Conservation (phyloP, 2,329 filamentous ascomycete genomes). For the Aspergillus ochraceus region DNA sequence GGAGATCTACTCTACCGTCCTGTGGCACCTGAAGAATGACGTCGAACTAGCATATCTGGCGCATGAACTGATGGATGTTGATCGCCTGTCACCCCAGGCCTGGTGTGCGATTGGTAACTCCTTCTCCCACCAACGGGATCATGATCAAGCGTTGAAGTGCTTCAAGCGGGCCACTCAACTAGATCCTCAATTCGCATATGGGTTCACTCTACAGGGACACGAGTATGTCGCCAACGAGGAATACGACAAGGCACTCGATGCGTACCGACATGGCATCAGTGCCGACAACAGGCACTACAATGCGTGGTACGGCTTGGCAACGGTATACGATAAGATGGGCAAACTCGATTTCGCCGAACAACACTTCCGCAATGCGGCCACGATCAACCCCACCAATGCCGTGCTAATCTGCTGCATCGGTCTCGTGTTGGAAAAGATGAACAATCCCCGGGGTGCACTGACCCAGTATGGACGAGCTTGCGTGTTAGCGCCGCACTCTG, state of each 20-base stretch:
- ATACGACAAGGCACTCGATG: slow-evolving; percentile 87
- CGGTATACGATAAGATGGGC: slow-evolving; percentile 84
- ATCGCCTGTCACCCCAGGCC: slow-evolving; percentile 86
- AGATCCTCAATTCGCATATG: slow-evolving; percentile 88
- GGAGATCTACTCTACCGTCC: slow-evolving; percentile 96
- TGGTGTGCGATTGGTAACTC: slow-evolving; percentile 97
- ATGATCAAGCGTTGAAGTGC: slow-evolving; percentile 90
- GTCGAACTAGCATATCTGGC: slow-evolving; percentile 89
- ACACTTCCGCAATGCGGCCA: slow-evolving; percentile 84
- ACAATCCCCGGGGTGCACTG: slow-evolving; percentile 75
- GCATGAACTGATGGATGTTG: slow-evolving; percentile 82
- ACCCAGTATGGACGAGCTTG: slow-evolving; percentile 80
- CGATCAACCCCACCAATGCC: slow-evolving; percentile 91
- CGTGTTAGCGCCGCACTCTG: slow-evolving; percentile 75
- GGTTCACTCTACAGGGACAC: slow-evolving; percentile 92
- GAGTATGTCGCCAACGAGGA: slow-evolving; percentile 96
- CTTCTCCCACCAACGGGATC: slow-evolving; percentile 87
- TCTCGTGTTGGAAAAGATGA: slow-evolving; percentile 82
- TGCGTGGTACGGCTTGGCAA: slow-evolving; percentile 88
- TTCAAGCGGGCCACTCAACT: slow-evolving; percentile 94
- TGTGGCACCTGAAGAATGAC: slow-evolving; percentile 96
- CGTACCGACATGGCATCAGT: slow-evolving; percentile 81
- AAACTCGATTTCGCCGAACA: slow-evolving; percentile 88
- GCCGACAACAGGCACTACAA: slow-evolving; percentile 92
- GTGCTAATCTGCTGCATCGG: slow-evolving; percentile 93